Evolutionary conservation across 306 rosid genomes (phyloP), one percentile per base, ranked within the genome.

Genomic region (Cucurbita ficifolia): DNA sequence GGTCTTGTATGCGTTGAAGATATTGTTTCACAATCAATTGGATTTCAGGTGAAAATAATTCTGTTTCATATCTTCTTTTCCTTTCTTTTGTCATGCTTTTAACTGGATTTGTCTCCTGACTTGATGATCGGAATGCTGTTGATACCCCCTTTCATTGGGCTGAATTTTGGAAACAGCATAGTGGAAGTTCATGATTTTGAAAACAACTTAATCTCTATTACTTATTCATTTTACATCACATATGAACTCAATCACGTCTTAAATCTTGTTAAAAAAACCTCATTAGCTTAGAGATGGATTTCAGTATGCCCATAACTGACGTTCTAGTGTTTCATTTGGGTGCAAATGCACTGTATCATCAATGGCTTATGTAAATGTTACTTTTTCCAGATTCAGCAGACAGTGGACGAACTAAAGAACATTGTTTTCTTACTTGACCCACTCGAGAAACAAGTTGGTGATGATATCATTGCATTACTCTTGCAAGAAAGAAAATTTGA

Each of bases 21-120:
- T 76, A 94, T 94, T 81, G 99, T 94, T 64, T 92, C 96, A 8
- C 92, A 87, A 75, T 89, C 99, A 70, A 91, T 94, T 79, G 96
- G 96, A 48, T 87, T 77, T 79, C 99, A 90, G 99, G 99, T 94
- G 84, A 68, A 82, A 65, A 18, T 50, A 56, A 36, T 58, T 71
- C 7, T 16, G 16, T 73, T 52, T 45, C 13, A 43, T 18, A 52
- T 36, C 16, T 72, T 40, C 2, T 64, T 64, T 64, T 64, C 51
- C 51, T 64, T 40, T 40, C 51, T 18, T 12, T 40, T 63, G 10
- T 8, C 10, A n/a, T 50, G 39, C 40, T 58, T 65, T 73, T 33
- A 3, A 55, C 55, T 78, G 52, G n/a, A 48, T 18, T 18, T 69
- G 53, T 48, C 57, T 24, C 56, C 38, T 48, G 16, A 48, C 43